Conservation (phyloP, 768 basidiomycete species). For the Hypholoma fasciculare region DNA sequence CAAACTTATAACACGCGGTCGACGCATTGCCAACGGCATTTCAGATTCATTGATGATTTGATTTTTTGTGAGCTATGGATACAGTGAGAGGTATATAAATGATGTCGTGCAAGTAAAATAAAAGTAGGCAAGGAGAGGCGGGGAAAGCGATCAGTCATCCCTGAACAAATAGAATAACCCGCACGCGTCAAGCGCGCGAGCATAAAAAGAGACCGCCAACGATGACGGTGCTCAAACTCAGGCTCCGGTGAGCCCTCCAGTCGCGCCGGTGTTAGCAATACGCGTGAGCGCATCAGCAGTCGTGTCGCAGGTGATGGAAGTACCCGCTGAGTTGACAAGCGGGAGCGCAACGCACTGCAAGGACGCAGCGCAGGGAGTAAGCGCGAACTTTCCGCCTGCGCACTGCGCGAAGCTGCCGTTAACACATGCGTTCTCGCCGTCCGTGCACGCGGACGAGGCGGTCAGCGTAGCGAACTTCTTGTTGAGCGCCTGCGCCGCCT, state of each 20-base stretch:
- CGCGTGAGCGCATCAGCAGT: constrained; percentile 42
- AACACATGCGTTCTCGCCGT: constrained; percentile 48
- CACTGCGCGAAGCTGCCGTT: constrained; percentile 51
- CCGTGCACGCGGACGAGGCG: constrained; percentile 44
- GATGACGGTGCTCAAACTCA: too few relatives aligned
- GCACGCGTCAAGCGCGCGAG: too few relatives aligned
- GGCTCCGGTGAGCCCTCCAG: constrained; percentile 40
- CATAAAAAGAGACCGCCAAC: too few relatives aligned
- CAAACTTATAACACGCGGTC: too few relatives aligned
- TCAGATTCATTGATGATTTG: too few relatives aligned
- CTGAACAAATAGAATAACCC: too few relatives aligned
- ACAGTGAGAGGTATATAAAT: too few relatives aligned
- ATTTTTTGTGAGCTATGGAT: too few relatives aligned
- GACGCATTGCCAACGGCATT: too few relatives aligned
- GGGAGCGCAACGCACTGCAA: constrained; percentile 51
- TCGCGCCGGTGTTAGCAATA: constrained; percentile 41
- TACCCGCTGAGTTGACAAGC: constrained; percentile 54
- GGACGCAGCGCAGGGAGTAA: constrained; percentile 35
- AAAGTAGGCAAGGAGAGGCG: too few relatives aligned
- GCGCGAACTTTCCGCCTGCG: constrained; percentile 41
- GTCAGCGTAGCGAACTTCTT: constrained; percentile 50
- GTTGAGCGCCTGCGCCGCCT: constrained; percentile 51
- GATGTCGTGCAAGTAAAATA: too few relatives aligned
- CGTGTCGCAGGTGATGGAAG: constrained; percentile 52
- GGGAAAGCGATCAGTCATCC: too few relatives aligned